Evolutionary conservation across 1,139 yeast genomes (phyloP).

Genomic region (Kazachstania sp.): DNA sequence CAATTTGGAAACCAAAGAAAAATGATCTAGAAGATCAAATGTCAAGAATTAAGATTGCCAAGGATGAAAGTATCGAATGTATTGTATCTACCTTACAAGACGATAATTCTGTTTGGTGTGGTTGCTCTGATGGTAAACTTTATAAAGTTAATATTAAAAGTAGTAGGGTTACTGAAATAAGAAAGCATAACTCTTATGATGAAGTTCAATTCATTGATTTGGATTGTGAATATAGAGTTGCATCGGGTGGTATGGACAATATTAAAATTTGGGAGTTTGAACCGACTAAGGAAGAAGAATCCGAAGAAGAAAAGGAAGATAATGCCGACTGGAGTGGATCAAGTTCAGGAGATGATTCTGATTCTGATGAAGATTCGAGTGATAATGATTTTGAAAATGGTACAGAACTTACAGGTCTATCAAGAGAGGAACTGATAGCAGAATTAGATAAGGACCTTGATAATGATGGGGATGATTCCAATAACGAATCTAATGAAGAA

Average conservation of each 20-base stretch:
- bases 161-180: constrained; percentile 57
- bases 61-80: constrained; percentile 70
- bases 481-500: constrained; percentile 25
- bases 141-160: constrained; percentile 56
- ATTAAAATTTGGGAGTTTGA: constrained; percentile 61
- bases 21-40: constrained; percentile 69
- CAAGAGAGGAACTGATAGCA: constrained; percentile 26
- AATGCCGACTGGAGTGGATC: constrained; percentile 5
- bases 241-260: constrained; percentile 76
- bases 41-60: constrained; percentile 63
- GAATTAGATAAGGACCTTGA: constrained; percentile 24
- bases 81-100: constrained; percentile 68
- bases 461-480: constrained; percentile 13
- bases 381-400: constrained; percentile 14
- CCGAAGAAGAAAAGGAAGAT: constrained; percentile 15
- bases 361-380: constrained; percentile 4
- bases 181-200: constrained; percentile 51
- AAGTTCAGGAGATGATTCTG: constrained; percentile 9
- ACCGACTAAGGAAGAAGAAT: constrained; percentile 27
- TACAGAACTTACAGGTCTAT: constrained; percentile 17
- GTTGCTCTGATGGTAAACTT: constrained; percentile 74
- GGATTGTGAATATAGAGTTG: constrained; percentile 68
- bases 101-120: constrained; percentile 70
- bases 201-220: constrained; percentile 70
- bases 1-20: constrained; percentile 75